Evolutionary conservation across 441 rosid species (phyloP).

Genomic region (Croton laevigatus): DNA sequence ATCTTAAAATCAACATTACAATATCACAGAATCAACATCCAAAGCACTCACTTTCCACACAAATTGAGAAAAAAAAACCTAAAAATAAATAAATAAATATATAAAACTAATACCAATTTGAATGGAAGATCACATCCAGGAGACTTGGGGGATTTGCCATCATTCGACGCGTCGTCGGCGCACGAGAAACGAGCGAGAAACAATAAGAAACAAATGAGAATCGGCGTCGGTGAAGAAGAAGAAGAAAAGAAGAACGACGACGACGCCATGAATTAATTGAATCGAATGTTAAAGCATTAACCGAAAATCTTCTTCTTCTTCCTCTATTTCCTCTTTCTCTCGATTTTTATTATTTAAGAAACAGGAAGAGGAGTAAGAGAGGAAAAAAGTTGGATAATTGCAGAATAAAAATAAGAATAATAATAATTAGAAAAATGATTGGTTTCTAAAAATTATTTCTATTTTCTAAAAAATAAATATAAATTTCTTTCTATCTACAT

Average conservation of each 20-base stretch:
- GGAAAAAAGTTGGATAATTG: too few species aligned
- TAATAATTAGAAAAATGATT: too few species aligned
- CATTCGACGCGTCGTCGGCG: conserved; percentile 25
- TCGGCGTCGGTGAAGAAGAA: not conserved
- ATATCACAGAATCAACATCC: not conserved
- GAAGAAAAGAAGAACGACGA: not conserved
- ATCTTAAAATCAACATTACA: not conserved
- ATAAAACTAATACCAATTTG: conserved; percentile 12
- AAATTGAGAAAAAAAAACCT: not conserved
- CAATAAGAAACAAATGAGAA: conserved; percentile 1
- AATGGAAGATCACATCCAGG: conserved; percentile 26
- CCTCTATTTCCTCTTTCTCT: conserved; percentile 5
- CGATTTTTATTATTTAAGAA: not conserved
- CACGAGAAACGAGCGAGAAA: conserved; percentile 1
- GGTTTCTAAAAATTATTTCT: too few species aligned
- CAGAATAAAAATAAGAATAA: too few species aligned
- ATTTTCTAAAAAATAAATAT: too few species aligned
- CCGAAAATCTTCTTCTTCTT: not conserved
- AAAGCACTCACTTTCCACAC: not conserved
- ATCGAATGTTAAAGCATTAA: too few species aligned
- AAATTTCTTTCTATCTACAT: too few species aligned
- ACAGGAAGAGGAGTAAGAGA: not conserved
- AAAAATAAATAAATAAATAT: not conserved
- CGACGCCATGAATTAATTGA: conserved; percentile 1
- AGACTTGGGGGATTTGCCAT: conserved; percentile 17